phyloP scores from a whole-genome alignment of 768 basidiomycete genomes.

The Termitomyces sp. region DNA sequence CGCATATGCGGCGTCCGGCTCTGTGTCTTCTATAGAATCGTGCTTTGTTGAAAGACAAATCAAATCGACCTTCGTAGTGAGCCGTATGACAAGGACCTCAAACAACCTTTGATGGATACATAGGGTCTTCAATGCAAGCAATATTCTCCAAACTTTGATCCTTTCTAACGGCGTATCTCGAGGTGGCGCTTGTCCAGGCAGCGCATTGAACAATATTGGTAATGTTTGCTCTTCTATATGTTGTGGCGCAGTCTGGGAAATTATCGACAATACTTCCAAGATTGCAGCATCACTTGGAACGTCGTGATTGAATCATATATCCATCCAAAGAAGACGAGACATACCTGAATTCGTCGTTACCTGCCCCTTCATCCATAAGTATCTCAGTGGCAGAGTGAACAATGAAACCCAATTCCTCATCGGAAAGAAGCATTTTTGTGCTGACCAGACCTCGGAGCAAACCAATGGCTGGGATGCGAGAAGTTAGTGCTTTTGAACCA shows the following conservation, averaged over 20 bases:
- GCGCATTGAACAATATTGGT: slow-evolving; percentile 67
- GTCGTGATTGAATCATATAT: neutral
- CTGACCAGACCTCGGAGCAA: slow-evolving; percentile 64
- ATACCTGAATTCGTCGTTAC: slow-evolving; percentile 53
- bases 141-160: slow-evolving; percentile 58
- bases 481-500: slow-evolving; percentile 46
- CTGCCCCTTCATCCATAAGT: slow-evolving; percentile 44
- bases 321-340: neutral
- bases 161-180: slow-evolving; percentile 49
- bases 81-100: slow-evolving; percentile 71
- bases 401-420: slow-evolving; percentile 73
- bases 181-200: slow-evolving; percentile 64
- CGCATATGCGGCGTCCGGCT: slow-evolving; percentile 75
- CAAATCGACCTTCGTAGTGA: slow-evolving; percentile 71
- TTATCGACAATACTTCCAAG: slow-evolving; percentile 55
- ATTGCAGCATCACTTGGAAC: slow-evolving; percentile 44
- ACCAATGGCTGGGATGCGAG: slow-evolving; percentile 54
- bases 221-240: slow-evolving; percentile 72
- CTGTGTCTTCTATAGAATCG: slow-evolving; percentile 29
- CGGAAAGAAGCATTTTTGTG: slow-evolving; percentile 53
- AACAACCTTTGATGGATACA: slow-evolving; percentile 77
- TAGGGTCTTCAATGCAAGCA: slow-evolving; percentile 64
- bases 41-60: slow-evolving; percentile 34
- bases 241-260: slow-evolving; percentile 53
- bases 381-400: slow-evolving; percentile 73